Evolutionary conservation across 2,329 filamentous ascomycete species (phyloP).

Genomic region (Fusarium sp.): DNA sequence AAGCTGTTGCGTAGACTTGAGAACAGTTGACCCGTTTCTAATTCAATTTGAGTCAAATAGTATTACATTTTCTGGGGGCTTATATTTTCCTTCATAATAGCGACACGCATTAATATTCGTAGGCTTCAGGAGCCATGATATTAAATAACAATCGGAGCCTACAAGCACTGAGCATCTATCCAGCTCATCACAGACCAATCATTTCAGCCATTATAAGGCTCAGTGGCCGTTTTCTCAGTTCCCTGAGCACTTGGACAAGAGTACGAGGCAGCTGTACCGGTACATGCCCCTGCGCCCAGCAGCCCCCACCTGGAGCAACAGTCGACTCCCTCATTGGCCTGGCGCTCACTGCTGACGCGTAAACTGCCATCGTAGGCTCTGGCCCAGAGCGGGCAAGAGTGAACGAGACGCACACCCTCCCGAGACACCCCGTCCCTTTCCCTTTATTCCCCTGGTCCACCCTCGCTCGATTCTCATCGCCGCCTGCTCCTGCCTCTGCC

Average conservation of each 20-base stretch:
- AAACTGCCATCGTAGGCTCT: conserved; percentile 52
- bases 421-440: conserved; percentile 51
- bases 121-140: conserved; percentile 10
- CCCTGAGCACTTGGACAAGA: conserved; percentile 13
- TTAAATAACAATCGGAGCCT: conserved; percentile 31
- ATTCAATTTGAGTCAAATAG: neutral
- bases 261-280: conserved; percentile 43
- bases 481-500: conserved; percentile 41
- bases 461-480: conserved; percentile 48
- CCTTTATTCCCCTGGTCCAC: conserved; percentile 52
- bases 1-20: conserved; percentile 38
- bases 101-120: conserved; percentile 30
- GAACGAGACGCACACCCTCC: conserved; percentile 49
- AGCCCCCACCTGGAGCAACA: conserved; percentile 37
- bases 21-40: conserved; percentile 19
- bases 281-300: conserved; percentile 47
- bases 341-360: conserved; percentile 53
- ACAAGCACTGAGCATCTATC: neutral
- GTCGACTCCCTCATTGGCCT: conserved; percentile 48
- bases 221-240: conserved; percentile 17
- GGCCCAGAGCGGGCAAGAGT: conserved; percentile 44
- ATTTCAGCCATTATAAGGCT: conserved; percentile 2
- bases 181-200: conserved; percentile 8
- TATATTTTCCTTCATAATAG: conserved; percentile 7
- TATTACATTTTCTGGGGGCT: neutral